phyloP scores from a whole-genome alignment of 1,284 basidiomycete genomes.

The Cutaneotrichosporon cavernicola region DNA sequence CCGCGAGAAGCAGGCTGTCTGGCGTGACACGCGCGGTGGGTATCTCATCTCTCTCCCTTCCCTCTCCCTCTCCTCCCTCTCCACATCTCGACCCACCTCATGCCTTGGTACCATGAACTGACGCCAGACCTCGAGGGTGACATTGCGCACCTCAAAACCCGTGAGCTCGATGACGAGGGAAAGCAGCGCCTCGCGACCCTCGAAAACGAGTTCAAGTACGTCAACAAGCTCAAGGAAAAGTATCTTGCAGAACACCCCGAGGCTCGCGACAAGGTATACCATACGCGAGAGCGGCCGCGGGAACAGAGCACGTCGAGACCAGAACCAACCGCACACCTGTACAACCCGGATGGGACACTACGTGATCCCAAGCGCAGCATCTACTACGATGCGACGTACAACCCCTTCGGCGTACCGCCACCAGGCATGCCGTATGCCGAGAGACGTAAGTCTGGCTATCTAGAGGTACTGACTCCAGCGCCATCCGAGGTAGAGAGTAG shows the following conservation, averaged over 20 bases:
- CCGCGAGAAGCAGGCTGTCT: conserved; percentile 76
- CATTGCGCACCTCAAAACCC: conserved; percentile 39
- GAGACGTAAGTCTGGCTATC: conserved; percentile 60
- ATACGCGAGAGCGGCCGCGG: conserved; percentile 52
- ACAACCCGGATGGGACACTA: conserved; percentile 76
- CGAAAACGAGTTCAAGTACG: conserved; percentile 72
- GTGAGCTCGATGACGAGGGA: conserved; percentile 35
- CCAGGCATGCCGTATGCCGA: conserved; percentile 94
- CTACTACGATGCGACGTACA: conserved; percentile 90
- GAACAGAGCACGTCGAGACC: conserved; percentile 38
- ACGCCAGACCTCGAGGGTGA: conserved; percentile 50
- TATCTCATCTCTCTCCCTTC: background rate
- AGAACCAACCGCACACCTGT: conserved; percentile 54
- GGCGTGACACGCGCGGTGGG: conserved; percentile 78
- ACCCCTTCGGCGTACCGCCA: conserved; percentile 91
- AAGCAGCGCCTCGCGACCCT: conserved; percentile 57
- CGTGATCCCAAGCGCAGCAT: conserved; percentile 82
- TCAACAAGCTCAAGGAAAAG: conserved; percentile 80
- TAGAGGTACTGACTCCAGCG: conserved; percentile 11
- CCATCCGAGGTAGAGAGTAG: conserved; percentile 54
- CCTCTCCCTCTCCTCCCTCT: background rate
- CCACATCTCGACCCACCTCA: no score
- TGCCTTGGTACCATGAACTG: background rate
- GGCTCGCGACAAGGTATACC: conserved; percentile 70
- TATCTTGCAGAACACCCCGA: conserved; percentile 90